phyloP scores from a whole-genome alignment of 305 asterid species.

The Fraxinus xanthoxyloides region DNA sequence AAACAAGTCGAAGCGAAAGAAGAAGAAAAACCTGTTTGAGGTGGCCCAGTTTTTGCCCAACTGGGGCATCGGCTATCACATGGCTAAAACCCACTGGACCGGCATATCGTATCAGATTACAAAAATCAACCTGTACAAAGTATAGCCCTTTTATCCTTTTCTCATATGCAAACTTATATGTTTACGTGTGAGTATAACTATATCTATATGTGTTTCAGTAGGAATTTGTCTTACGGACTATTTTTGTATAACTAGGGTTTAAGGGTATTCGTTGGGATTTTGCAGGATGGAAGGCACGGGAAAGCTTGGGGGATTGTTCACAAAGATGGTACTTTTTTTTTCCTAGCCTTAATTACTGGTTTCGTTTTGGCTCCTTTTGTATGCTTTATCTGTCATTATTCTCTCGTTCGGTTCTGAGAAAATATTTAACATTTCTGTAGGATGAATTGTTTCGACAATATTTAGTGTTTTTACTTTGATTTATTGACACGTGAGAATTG shows the following conservation, averaged over 20 bases:
- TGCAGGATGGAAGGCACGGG: constrained; percentile 95
- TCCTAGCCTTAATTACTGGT: neutral
- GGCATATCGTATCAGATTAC: constrained; percentile 55
- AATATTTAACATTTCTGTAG: neutral
- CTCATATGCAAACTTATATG: neutral
- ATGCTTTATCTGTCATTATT: neutral
- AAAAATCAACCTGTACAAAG: constrained; percentile 91
- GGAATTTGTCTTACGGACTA: neutral
- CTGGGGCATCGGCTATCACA: constrained; percentile 87
- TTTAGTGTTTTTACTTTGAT: neutral
- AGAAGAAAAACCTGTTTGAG: constrained; percentile 69
- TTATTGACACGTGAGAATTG: neutral
- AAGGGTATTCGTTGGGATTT: constrained; percentile 9
- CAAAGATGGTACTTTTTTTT: constrained; percentile 54
- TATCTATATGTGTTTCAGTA: neutral
- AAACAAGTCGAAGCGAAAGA: constrained; percentile 58
- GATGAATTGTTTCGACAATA: neutral
- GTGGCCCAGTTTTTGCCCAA: constrained; percentile 60
- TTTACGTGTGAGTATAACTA: too few relatives aligned
- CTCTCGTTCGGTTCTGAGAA: neutral
- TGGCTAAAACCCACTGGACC: constrained; percentile 79
- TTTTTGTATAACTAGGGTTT: constrained; percentile 4
- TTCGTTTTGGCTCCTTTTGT: neutral
- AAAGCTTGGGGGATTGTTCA: constrained; percentile 79
- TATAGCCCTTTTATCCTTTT: constrained; percentile 7